These are phyloP conservation scores for Kwoniella heveanensis DNA, from an alignment of 768 basidiomycete genomes.

Conservation along the genomic window DNA sequence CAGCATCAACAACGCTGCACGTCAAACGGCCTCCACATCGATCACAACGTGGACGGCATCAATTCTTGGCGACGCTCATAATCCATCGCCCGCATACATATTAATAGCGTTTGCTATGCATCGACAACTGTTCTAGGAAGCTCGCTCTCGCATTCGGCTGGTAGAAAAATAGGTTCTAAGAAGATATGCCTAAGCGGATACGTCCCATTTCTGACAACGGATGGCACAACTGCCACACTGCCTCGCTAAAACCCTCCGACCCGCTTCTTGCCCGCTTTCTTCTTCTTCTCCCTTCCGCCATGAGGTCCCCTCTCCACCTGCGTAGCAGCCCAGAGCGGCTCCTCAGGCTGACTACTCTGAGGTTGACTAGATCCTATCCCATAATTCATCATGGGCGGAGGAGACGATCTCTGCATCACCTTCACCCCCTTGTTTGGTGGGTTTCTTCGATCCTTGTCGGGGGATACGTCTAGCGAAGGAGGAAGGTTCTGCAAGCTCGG, in stretches of 20 bases:
- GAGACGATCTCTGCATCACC: neutral
- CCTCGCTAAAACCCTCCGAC: constrained; percentile 41
- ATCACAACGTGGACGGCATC: neutral
- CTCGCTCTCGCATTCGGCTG: too few relatives aligned
- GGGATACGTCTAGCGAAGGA: neutral
- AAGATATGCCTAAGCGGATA: too few relatives aligned
- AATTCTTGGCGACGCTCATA: too few relatives aligned
- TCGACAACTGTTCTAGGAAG: too few relatives aligned
- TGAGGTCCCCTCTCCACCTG: constrained; percentile 44
- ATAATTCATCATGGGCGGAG: neutral
- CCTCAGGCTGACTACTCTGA: constrained; percentile 9
- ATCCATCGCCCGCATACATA: neutral
- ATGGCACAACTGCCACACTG: neutral
- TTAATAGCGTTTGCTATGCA: too few relatives aligned
- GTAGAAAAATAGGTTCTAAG: too few relatives aligned
- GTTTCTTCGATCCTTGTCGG: neutral
- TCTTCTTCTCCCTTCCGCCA: constrained; percentile 36
- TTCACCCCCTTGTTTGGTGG: neutral
- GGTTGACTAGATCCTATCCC: neutral
- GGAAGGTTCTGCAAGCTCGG: neutral
- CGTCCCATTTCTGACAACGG: too few relatives aligned
- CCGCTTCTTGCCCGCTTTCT: constrained; percentile 34
- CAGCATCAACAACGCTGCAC: constrained; percentile 2
- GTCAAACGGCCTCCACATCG: neutral
- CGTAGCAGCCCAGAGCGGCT: constrained; percentile 19